Evolutionary conservation across 2,329 filamentous ascomycete species (phyloP), one percentile per base, ranked within the genome.

Genomic region (Phialocephala sp.): DNA sequence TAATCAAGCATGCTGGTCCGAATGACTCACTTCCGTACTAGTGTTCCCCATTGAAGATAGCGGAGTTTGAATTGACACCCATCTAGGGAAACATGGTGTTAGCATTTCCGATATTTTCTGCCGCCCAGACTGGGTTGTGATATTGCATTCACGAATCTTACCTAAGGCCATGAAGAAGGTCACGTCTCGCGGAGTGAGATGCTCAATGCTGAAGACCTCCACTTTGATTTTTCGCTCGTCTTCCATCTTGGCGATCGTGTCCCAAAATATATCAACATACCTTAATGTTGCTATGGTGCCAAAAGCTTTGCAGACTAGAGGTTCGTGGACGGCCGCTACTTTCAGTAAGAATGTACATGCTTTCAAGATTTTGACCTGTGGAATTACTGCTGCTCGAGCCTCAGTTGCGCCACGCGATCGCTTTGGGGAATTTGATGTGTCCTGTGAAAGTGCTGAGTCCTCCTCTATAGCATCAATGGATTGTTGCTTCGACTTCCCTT

Each of bases 11-110:
- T 47, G 15, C n/a, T 20, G 20, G 12, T 18, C 9, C 12, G 39
- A 18, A 22, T 24, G 43, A 64, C 67, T 39, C 67, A 72, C 65
- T 60, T 66, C 57, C 66, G 59, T 37, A 72, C 35, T 35, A 72
- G 50, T 14, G 57, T 32, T 36, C 67, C 65, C 37, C 65, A 68
- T 20, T 63, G 58, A 27, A 67, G 36, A 61, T 72, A 72, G 12
- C 22, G 60, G 5, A 72, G 32, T 22, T 68, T 62, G 37, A 69
- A 71, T 18, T 60, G 15, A 47, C 24, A 35, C 11, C 50, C 27
- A 9, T n/a, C 22, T 54, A 27, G 8, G 15, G 6, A 27, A 32
- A 18, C 2, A 35, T 11, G 15, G 3, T 2, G 37, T 41, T 9
- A 27, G 22, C 22, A 18, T 54, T 32, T 18, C 22, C 45, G 22